Evolutionary conservation across 495 filamentous ascomycete genomes (phyloP).

Genomic region (Penicillium flavigenum): DNA sequence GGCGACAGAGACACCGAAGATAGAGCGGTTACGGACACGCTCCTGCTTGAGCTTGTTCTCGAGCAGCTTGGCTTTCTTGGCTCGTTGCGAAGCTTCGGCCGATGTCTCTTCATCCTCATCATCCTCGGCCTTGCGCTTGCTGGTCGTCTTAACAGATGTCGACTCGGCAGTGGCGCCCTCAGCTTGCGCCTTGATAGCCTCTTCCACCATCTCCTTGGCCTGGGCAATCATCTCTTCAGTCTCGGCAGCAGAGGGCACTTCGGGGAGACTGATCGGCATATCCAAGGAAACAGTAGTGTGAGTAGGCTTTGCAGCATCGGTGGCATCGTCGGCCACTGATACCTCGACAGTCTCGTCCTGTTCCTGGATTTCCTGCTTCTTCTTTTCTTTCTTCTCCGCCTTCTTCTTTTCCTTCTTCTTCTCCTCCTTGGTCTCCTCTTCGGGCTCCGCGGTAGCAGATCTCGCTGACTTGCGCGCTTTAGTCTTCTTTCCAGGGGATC

Average conservation of each 20-base stretch:
- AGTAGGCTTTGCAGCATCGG: conserved; percentile 62
- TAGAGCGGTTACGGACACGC: conserved; percentile 75
- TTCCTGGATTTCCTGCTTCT: conserved; percentile 44
- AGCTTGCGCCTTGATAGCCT: conserved; percentile 60
- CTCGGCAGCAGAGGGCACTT: conserved; percentile 70
- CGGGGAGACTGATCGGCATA: conserved; percentile 63
- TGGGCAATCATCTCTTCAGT: conserved; percentile 78
- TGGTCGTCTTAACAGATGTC: conserved; percentile 46
- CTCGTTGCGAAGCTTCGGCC: conserved; percentile 45
- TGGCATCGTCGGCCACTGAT: conserved; percentile 35
- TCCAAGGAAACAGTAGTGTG: conserved; percentile 80
- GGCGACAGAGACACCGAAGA: conserved; percentile 79
- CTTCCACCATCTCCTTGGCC: conserved; percentile 87
- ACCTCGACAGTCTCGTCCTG: conserved; percentile 54
- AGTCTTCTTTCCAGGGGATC: conserved; percentile 33
- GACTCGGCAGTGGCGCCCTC: conserved; percentile 36
- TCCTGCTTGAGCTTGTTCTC: conserved; percentile 77
- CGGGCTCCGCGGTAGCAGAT: conserved; percentile 36
- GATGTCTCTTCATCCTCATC: conserved; percentile 57
- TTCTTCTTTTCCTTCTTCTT: conserved; percentile 30
- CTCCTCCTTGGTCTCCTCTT: conserved; percentile 30
- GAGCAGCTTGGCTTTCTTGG: conserved; percentile 74
- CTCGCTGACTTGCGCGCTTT: conserved; percentile 35
- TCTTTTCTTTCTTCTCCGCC: conserved; percentile 41
- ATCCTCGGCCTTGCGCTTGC: conserved; percentile 84